Conservation (phyloP, 176 grass and related monocot genomes). For the Guadua angustifolia region DNA sequence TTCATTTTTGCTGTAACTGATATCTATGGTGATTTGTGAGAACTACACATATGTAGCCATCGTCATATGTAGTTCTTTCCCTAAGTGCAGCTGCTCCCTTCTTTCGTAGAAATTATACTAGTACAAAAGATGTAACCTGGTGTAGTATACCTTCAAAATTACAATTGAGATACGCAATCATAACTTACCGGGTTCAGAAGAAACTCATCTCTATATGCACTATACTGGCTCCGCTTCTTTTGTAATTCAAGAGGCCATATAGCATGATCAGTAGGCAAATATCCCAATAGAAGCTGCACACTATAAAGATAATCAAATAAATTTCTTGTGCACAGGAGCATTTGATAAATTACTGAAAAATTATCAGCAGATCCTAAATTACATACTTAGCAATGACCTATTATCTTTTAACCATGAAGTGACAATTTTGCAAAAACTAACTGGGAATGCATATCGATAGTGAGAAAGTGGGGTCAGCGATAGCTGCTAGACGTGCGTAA, state of each 20-base stretch:
- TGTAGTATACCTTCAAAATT: conserved; percentile 10
- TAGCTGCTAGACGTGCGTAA: neutral
- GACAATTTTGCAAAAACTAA: neutral
- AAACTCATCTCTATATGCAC: conserved; percentile 80
- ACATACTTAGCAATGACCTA: neutral
- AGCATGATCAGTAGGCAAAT: conserved; percentile 80
- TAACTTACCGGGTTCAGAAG: conserved; percentile 89
- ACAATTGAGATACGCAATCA: neutral
- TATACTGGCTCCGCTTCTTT: conserved; percentile 86
- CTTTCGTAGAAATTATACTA: neutral
- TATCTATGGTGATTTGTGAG: neutral
- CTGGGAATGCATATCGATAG: neutral
- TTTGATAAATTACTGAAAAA: neutral
- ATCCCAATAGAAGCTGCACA: conserved; percentile 97
- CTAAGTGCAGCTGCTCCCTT: neutral
- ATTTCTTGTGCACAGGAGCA: conserved; percentile 37
- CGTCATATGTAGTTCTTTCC: neutral
- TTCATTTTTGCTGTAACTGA: neutral
- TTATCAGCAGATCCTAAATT: conserved; percentile 14
- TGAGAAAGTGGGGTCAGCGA: conserved; percentile 2
- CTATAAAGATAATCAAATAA: conserved; percentile 85
- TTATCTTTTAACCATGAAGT: neutral
- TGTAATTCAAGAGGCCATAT: conserved; percentile 83
- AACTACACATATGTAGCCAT: neutral
- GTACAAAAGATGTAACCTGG: neutral